Evolutionary conservation across 805 yeast species (phyloP).

Genomic region (Pichia membranifaciens): DNA sequence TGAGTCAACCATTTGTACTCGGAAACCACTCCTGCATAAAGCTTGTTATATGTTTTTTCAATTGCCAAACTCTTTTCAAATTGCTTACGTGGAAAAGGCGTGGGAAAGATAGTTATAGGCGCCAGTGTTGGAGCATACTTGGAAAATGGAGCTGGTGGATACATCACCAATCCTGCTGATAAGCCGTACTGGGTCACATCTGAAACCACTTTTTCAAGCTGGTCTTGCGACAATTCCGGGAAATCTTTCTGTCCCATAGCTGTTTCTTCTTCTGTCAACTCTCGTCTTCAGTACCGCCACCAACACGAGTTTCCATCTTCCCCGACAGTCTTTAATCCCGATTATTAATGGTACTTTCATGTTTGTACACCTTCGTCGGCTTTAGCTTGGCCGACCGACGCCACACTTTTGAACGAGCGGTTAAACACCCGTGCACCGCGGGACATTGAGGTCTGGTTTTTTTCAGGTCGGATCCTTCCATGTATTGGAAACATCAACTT

Average conservation of each 20-base stretch:
- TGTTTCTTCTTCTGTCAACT: not conserved
- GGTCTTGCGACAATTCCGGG: conserved; percentile 13
- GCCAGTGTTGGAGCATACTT: conserved; percentile 51
- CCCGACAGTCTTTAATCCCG: no score
- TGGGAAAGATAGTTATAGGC: conserved; percentile 87
- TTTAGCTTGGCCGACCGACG: no score
- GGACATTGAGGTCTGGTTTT: no score
- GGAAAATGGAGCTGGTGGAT: conserved; percentile 50
- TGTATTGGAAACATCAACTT: no score
- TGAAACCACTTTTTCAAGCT: conserved; percentile 15
- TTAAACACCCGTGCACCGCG: no score
- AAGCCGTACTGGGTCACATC: conserved; percentile 66
- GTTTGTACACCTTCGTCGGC: no score
- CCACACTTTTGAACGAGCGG: no score
- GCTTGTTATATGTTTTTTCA: conserved; percentile 62
- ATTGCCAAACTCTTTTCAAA: conserved; percentile 63
- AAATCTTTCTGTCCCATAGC: conserved; percentile 11
- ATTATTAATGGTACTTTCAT: no score
- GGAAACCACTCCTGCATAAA: conserved; percentile 67
- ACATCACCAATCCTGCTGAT: conserved; percentile 77
- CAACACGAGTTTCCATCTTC: no score
- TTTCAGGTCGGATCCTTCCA: no score
- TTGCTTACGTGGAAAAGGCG: conserved; percentile 70
- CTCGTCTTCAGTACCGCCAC: no score
- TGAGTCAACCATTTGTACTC: conserved; percentile 55